phyloP scores from a whole-genome alignment of 2,329 filamentous ascomycete species.

The Hypoxylon sp. region DNA sequence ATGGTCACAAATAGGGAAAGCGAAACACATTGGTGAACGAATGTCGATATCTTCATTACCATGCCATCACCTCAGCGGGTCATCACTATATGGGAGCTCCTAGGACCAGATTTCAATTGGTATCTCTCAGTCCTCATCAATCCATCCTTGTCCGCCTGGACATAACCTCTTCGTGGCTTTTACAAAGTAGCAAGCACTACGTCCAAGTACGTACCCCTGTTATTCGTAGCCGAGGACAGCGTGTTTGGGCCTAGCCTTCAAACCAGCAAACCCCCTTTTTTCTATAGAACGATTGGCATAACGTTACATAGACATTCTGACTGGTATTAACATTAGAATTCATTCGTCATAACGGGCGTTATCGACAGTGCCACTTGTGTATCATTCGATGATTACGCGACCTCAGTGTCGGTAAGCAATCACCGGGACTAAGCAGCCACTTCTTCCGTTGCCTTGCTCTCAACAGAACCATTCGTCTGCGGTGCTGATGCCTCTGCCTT shows the following conservation, averaged over 20 bases:
- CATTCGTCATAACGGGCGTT: conserved; percentile 36
- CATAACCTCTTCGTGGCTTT: conserved; percentile 1
- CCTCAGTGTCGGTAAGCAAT: conserved; percentile 32
- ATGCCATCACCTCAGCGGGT: conserved; percentile 13
- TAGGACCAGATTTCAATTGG: conserved; percentile 22
- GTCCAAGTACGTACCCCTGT: conserved; percentile 3
- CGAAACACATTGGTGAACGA: conserved; percentile 18
- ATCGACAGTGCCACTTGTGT: conserved; percentile 31
- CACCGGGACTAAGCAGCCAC: conserved; percentile 27
- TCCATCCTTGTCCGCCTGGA: conserved; percentile 6
- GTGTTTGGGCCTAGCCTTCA: conserved; percentile 10
- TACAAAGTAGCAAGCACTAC: conserved; percentile 3
- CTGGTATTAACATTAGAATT: conserved; percentile 50
- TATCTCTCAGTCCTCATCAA: conserved; percentile 26
- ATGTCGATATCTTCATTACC: conserved; percentile 22
- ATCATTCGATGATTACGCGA: conserved; percentile 44
- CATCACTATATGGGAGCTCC: conserved; percentile 2
- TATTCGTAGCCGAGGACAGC: conserved; percentile 25
- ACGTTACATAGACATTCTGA: conserved; percentile 39
- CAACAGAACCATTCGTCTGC: conserved; percentile 32
- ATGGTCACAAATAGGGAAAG: not conserved
- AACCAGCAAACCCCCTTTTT: conserved; percentile 14
- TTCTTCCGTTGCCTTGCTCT: conserved; percentile 35
- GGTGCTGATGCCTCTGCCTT: conserved; percentile 39
- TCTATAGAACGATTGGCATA: conserved; percentile 34